Evolutionary conservation across 345 rosid species (phyloP).

Genomic region (Cardamine chenopodiifolia): DNA sequence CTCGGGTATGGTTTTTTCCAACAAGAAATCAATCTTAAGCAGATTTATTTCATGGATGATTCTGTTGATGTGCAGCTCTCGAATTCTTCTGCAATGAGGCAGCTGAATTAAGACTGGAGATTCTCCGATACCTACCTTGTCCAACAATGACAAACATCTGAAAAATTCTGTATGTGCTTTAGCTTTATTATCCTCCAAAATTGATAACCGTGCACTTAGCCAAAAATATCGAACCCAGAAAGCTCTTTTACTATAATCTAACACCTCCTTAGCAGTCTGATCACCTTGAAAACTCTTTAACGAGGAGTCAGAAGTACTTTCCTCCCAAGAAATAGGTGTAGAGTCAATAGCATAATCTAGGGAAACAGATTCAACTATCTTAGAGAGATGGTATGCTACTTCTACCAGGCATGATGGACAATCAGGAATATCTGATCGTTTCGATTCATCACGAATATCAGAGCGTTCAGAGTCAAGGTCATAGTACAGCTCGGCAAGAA

Average conservation of each 20-base stretch:
- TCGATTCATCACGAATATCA: conserved; percentile 51
- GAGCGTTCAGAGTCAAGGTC: conserved; percentile 66
- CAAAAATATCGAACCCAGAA: conserved; percentile 91
- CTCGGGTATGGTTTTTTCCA: conserved; percentile 70
- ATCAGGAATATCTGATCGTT: conserved; percentile 55
- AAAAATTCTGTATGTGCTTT: conserved; percentile 75
- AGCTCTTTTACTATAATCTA: conserved; percentile 50
- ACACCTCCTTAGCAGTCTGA: conserved; percentile 37
- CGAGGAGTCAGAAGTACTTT: conserved; percentile 39
- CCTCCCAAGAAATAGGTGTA: conserved; percentile 41
- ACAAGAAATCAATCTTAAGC: conserved; percentile 68
- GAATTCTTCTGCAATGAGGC: conserved; percentile 67
- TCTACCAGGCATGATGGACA: conserved; percentile 62
- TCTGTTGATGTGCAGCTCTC: conserved; percentile 62
- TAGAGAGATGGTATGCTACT: conserved; percentile 84
- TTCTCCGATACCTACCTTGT: conserved; percentile 48
- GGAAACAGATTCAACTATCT: conserved; percentile 86
- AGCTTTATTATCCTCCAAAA: conserved; percentile 70
- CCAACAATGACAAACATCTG: conserved; percentile 66
- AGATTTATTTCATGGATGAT: conserved; percentile 77
- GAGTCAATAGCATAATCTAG: conserved; percentile 56
- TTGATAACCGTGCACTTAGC: conserved; percentile 85
- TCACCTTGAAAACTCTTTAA: conserved; percentile 47
- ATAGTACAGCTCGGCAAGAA: conserved; percentile 86
- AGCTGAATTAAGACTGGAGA: conserved; percentile 48